Conservation (phyloP, 2,329 filamentous ascomycete species). For the Colletotrichum gigasporum region DNA sequence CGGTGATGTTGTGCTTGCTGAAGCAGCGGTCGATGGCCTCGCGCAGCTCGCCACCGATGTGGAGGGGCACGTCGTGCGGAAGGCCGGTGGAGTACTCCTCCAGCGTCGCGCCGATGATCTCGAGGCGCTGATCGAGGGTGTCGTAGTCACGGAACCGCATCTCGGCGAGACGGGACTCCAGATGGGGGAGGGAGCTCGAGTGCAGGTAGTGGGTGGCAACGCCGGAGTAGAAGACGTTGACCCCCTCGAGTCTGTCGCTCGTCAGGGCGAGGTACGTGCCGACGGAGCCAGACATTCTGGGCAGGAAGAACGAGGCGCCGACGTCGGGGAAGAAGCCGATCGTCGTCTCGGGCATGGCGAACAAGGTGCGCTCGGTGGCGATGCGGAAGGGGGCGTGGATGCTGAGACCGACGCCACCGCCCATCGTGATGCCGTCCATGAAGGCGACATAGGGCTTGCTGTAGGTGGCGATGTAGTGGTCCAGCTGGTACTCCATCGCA, state of each 20-base stretch:
- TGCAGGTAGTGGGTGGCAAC: constrained; percentile 97
- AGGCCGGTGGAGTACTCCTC: constrained; percentile 91
- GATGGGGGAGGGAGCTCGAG: constrained; percentile 82
- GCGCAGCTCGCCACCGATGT: constrained; percentile 75
- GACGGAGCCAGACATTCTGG: constrained; percentile 84
- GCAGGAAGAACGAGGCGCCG: constrained; percentile 94
- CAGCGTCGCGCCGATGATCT: constrained; percentile 84
- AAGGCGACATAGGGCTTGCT: constrained; percentile 92
- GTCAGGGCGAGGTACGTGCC: constrained; percentile 96
- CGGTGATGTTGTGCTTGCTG: constrained; percentile 69
- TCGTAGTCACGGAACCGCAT: constrained; percentile 87
- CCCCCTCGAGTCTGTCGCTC: constrained; percentile 82
- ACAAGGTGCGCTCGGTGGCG: constrained; percentile 93
- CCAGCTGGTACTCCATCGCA: constrained; percentile 92
- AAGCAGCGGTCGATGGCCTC: constrained; percentile 88
- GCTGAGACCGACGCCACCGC: constrained; percentile 92
- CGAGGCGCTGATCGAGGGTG: constrained; percentile 67
- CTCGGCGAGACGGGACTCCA: constrained; percentile 89
- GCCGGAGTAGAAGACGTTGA: constrained; percentile 88
- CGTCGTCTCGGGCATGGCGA: constrained; percentile 98
- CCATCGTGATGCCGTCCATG: constrained; percentile 99
- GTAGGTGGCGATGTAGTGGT: constrained; percentile 95
- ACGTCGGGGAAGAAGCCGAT: constrained; percentile 99
- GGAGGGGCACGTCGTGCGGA: constrained; percentile 76
- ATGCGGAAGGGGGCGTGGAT: constrained; percentile 96